Evolutionary conservation across 1,284 basidiomycete species (phyloP).

Genomic region (Bondarzewia mesenterica): DNA sequence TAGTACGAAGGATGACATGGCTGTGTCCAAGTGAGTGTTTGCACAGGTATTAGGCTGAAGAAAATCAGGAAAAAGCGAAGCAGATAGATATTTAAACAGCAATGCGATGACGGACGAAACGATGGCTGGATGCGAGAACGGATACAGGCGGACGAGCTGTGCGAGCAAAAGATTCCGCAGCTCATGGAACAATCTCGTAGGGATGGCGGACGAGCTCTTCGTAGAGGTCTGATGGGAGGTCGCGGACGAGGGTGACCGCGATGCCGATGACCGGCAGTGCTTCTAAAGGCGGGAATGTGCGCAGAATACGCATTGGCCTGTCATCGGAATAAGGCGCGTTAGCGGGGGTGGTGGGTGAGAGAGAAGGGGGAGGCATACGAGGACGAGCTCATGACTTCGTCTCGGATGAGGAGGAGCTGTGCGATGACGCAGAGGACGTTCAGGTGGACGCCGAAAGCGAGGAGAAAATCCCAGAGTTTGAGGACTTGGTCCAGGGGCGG

Average conservation of each 20-base stretch:
- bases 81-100: no score
- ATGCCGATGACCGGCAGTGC: conserved; percentile 85
- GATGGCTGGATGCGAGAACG: not conserved
- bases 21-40: no score
- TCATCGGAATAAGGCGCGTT: not conserved
- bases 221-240: conserved; percentile 84
- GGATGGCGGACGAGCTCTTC: conserved; percentile 87
- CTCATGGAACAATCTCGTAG: conserved; percentile 49
- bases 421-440: conserved; percentile 96
- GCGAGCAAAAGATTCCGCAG: not conserved
- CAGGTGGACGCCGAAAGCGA: conserved; percentile 93
- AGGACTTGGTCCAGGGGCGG: conserved; percentile 93
- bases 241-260: conserved; percentile 87
- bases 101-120: not conserved
- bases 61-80: not conserved
- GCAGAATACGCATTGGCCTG: conserved; percentile 91
- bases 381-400: conserved; percentile 77
- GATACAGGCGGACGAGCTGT: not conserved
- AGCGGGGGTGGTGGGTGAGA: not conserved
- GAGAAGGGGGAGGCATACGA: conserved; percentile 46
- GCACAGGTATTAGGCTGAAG: no score
- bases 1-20: no score
- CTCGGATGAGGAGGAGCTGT: conserved; percentile 83
- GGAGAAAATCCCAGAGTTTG: conserved; percentile 93
- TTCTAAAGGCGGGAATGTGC: conserved; percentile 90